Conservation (phyloP, 108 stramenopile genomes). For the Bacterosira constricta region DNA sequence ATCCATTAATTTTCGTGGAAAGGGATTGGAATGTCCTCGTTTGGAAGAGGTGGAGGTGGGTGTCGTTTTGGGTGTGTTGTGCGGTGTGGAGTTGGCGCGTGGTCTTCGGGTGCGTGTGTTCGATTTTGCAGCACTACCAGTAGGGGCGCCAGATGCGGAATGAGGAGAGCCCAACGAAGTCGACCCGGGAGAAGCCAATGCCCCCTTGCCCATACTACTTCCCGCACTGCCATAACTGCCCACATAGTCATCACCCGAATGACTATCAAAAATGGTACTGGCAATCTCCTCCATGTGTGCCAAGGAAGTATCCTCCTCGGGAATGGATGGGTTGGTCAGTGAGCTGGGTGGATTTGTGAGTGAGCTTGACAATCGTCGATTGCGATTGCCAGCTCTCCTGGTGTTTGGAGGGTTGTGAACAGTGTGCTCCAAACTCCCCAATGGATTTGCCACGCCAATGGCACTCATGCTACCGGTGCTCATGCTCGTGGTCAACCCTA, state of each 20-base stretch:
- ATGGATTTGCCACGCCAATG: background rate
- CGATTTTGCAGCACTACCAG: slow-evolving; percentile 17
- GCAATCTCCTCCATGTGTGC: background rate
- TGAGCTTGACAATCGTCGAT: too few species aligned
- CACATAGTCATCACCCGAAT: slow-evolving; percentile 6
- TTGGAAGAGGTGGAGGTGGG: slow-evolving; percentile 33
- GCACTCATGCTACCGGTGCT: background rate
- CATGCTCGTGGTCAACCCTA: background rate
- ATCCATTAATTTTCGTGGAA: slow-evolving; percentile 90
- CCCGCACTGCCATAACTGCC: slow-evolving; percentile 12
- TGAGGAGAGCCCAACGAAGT: background rate
- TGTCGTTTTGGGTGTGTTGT: slow-evolving; percentile 24
- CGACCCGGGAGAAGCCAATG: slow-evolving; percentile 7
- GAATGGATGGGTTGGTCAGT: slow-evolving; percentile 27
- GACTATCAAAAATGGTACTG: background rate
- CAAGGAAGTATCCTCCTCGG: slow-evolving; percentile 4
- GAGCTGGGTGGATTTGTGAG: too few species aligned
- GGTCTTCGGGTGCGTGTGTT: slow-evolving; percentile 39
- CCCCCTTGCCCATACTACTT: background rate
- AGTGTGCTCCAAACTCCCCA: background rate
- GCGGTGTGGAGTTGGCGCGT: slow-evolving; percentile 30
- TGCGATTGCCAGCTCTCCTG: too few species aligned
- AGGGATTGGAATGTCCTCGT: slow-evolving; percentile 80
- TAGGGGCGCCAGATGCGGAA: too few species aligned
- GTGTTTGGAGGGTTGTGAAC: background rate